A percentile compares a stretch with the other conserved stretches of the same genome.
phyloP scores from a whole-genome alignment of 768 basidiomycete genomes.

The Lactarius deliciosus region DNA sequence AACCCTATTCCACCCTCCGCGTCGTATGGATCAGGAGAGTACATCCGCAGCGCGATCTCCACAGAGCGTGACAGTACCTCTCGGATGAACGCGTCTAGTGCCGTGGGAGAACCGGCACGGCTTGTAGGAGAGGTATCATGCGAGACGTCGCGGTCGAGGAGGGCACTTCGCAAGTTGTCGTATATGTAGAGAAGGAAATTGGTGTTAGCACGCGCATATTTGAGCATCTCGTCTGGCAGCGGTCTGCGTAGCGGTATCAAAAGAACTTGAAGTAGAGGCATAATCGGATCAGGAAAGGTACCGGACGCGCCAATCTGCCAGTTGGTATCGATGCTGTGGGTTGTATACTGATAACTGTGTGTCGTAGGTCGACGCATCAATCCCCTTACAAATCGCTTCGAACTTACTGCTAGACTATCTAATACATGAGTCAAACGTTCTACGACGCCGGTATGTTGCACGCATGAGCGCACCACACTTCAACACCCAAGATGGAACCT shows the following conservation, averaged over 20 bases:
- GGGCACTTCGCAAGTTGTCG: conserved; percentile 84
- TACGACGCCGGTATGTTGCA: too few species aligned
- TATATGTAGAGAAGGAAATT: conserved; percentile 94
- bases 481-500: conserved; percentile 33
- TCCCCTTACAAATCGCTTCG: too few species aligned
- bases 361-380: too few species aligned
- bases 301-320: conserved; percentile 74
- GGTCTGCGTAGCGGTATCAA: conserved; percentile 47
- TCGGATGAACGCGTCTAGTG: conserved; percentile 46
- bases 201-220: conserved; percentile 95
- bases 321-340: too few species aligned
- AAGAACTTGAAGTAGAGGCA: not conserved
- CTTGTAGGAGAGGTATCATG: conserved; percentile 36
- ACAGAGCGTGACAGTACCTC: conserved; percentile 71
- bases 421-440: too few species aligned
- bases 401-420: too few species aligned
- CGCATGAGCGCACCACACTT: too few species aligned
- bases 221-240: conserved; percentile 76
- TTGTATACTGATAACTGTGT: too few species aligned
- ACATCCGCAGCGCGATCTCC: conserved; percentile 72
- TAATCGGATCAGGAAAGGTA: conserved; percentile 34
- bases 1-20: conserved; percentile 58
- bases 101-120: conserved; percentile 27
- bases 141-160: conserved; percentile 64
- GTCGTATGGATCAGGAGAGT: conserved; percentile 72